A percentile compares a stretch with the other conserved stretches of the same genome.
Conservation (phyloP, 2,329 filamentous ascomycete genomes). For the Arthroderma sp. region DNA sequence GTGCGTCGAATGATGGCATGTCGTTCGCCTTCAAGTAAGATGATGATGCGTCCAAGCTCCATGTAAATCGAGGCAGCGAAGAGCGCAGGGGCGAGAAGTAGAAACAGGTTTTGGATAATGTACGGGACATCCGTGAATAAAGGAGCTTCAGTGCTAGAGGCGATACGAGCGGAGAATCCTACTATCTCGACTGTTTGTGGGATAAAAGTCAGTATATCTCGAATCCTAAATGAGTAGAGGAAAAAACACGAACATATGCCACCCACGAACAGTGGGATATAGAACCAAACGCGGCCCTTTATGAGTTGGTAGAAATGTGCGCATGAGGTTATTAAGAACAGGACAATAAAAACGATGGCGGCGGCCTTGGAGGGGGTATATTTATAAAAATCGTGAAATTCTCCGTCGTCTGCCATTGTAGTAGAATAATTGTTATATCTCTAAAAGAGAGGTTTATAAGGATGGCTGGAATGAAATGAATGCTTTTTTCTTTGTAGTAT, state of each 20-base stretch:
- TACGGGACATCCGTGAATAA: slow-evolving; percentile 15
- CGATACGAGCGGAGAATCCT: slow-evolving; percentile 37
- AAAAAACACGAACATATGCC: slow-evolving; percentile 16
- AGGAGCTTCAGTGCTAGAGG: slow-evolving; percentile 23
- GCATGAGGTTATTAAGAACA: slow-evolving; percentile 31
- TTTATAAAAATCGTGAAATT: slow-evolving; percentile 15
- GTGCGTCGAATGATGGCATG: slow-evolving; percentile 13
- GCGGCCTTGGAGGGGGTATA: slow-evolving; percentile 32
- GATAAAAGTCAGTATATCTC: neutral
- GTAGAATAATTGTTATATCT: neutral
- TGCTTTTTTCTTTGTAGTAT: neutral
- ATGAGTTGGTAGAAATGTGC: slow-evolving; percentile 29
- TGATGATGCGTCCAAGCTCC: slow-evolving; percentile 18
- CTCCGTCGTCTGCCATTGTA: slow-evolving; percentile 7
- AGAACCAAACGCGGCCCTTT: slow-evolving; percentile 18
- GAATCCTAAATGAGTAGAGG: neutral
- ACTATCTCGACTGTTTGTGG: slow-evolving; percentile 33
- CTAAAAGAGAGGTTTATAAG: neutral
- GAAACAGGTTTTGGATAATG: slow-evolving; percentile 19
- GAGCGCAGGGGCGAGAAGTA: slow-evolving; percentile 20
- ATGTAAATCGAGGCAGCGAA: slow-evolving; percentile 22
- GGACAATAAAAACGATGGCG: slow-evolving; percentile 30
- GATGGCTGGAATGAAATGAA: neutral
- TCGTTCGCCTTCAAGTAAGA: slow-evolving; percentile 11
- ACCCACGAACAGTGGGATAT: slow-evolving; percentile 19